Percentiles rank a stretch among this genome's conserved stretches.
Evolutionary conservation across 495 filamentous ascomycete genomes (phyloP).

Genomic region (Trichoderma reesei): DNA sequence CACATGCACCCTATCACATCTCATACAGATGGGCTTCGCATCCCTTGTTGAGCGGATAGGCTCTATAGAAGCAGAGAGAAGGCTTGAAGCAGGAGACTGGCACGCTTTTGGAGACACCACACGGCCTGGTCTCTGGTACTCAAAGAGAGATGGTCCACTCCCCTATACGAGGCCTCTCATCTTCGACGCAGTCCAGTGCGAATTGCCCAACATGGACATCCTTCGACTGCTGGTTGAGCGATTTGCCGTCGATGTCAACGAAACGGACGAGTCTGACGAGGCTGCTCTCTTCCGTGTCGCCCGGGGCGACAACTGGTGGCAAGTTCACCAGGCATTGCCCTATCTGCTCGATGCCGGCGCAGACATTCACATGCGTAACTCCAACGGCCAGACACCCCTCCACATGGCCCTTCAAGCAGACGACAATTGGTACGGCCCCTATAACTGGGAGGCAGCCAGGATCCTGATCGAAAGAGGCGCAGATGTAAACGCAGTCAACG

Average conservation of each 20-base stretch:
- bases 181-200: conserved; percentile 21
- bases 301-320: conserved; percentile 34
- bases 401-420: conserved; percentile 23
- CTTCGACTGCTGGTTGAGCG: conserved; percentile 33
- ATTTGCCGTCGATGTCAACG: conserved; percentile 27
- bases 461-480: conserved; percentile 28
- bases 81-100: conserved; percentile 7
- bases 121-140: conserved; percentile 7
- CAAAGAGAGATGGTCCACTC: conserved; percentile 8
- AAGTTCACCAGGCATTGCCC: conserved; percentile 27
- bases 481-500: conserved; percentile 27
- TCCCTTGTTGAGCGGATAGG: not conserved
- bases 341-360: conserved; percentile 36
- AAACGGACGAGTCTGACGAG: conserved; percentile 17
- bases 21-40: not conserved
- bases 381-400: conserved; percentile 30
- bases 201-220: conserved; percentile 33
- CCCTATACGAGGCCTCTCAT: conserved; percentile 20
- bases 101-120: conserved; percentile 9
- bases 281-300: conserved; percentile 31
- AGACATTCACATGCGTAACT: conserved; percentile 27
- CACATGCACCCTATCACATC: not conserved
- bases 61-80: not conserved
- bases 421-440: not conserved
- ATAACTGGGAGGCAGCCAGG: conserved; percentile 19